Base-by-base conservation (phyloP, 2,329 filamentous ascomycete species). In the Exophiala alcalophila region DNA sequence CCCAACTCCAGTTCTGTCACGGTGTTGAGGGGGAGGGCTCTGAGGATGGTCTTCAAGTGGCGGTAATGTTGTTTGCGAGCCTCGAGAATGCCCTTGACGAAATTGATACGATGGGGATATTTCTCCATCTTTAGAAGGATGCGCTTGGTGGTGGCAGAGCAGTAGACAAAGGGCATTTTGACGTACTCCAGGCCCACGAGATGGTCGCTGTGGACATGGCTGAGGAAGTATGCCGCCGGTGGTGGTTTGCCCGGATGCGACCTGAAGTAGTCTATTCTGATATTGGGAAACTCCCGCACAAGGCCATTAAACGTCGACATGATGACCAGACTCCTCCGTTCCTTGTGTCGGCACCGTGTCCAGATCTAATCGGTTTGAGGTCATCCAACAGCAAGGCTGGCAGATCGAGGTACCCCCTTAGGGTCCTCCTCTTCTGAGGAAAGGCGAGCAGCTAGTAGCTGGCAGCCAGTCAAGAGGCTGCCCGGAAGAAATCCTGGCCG, bases 131-230 rank as follows among this genome's bases (percentile, higher is more conserved):
- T 79, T 11, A 96, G 71, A 1, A 97, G 71, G 12, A 97, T 68
- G 70, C 89, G 83, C 51, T 78, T 78, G 0, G 90, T 96, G 0
- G 86, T 85, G 0, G 84, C 74, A 1, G 90, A 95, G 66, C 89
- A 96, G 64, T 95, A 96, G 14, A 97, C 79, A 58, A 95, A 95
- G 0, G 87, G 85, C 19, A 85, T 80, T 31, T 80, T 77, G 40
- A 90, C 73, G 9, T 74, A 78, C 55, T 94, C 88, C 1, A 96
- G 73, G 0, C 91, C 90, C 24, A 76, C 75, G 1, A 96, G 75
- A 64, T 96, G 91, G 57, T 96, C 90, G 52, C 84, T 94, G 61
- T 96, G 91, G 2, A 94, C 81, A 74, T 97, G 91, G 63, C 86
- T 94, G 18, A 97, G 72, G 60, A 97, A 95, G 62, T 84, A 92